Base-by-base conservation (phyloP, 1,284 basidiomycete species). In the Ceratobasidium sp. region DNA sequence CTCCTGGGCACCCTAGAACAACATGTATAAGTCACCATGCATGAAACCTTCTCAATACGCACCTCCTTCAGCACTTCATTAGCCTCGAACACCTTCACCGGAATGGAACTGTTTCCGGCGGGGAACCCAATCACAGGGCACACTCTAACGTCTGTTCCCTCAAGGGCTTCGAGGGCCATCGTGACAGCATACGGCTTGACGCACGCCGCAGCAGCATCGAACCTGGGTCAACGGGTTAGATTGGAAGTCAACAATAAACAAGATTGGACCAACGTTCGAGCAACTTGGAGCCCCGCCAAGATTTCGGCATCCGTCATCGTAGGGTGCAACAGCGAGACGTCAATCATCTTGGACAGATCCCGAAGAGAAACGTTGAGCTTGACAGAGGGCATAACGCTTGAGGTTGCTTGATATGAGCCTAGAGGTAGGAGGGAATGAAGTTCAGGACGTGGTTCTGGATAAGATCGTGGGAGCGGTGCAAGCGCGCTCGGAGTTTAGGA, bases 71-170 rank as follows among this genome's bases (percentile, higher is more conserved):
- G 64, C 8, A 73, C 74, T 63, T 75, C 71, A 2, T 41, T 31
- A 4, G 76, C 76, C 49, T 77, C 76, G 37, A 64, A 74, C 7
- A 75, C 76, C 51, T 77, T 77, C 29, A 74, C 65, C 14, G 43
- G 48, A 22, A 75, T 78, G 1, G 78, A 78, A 34, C 75, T 76
- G 53, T 77, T 78, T 49, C 78, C 78, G 19, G 75, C 74, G 0
- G 78, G 78, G 66, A 78, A 78, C 9, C 75, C 78, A 51, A 78
- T 78, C n/a, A 78, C 78, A 5, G 77, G 76, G 48, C 78, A 78
- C 7, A 78, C 68, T 14, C 64, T 58, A 9, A 78, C 77, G 4
- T 58, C 68, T 4, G 76, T 74, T 16, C 74, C 77, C 22, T 43
- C 61, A n/a, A 78, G 75, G 3, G 73, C 64, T 49, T 78, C 69